Conservation (phyloP, 805 yeast genomes). For the Kodamaea kakaduensis region DNA sequence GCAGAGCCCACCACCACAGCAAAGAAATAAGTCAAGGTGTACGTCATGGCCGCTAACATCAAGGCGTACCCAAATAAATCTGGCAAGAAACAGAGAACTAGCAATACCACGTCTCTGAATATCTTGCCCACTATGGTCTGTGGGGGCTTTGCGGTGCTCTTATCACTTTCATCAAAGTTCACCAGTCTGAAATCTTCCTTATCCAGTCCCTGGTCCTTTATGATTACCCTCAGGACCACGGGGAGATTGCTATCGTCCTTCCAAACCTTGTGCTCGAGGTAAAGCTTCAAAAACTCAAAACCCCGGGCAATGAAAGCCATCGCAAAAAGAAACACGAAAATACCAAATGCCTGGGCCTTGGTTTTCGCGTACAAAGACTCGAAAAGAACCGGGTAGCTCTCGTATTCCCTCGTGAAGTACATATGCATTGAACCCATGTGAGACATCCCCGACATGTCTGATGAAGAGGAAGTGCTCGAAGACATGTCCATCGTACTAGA, state of each 20-base stretch:
- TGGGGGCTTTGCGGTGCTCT: not conserved
- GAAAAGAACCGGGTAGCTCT: conserved; percentile 62
- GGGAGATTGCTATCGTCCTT: conserved; percentile 33
- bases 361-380: conserved; percentile 47
- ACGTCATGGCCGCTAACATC: conserved; percentile 79
- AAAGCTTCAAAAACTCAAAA: conserved; percentile 53
- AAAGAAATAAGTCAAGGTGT: conserved; percentile 62
- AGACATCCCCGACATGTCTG: conserved; percentile 14
- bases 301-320: conserved; percentile 59
- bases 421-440: conserved; percentile 49
- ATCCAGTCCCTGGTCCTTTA: conserved; percentile 1
- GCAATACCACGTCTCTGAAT: conserved; percentile 52
- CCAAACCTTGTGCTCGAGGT: conserved; percentile 66
- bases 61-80: conserved; percentile 66
- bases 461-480: conserved; percentile 1
- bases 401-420: conserved; percentile 49
- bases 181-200: conserved; percentile 7
- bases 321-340: conserved; percentile 57
- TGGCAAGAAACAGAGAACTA: conserved; percentile 53
- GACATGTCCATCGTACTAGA: conserved; percentile 9
- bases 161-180: conserved; percentile 5
- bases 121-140: conserved; percentile 14
- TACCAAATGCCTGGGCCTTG: conserved; percentile 68
- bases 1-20: conserved; percentile 69
- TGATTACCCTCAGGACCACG: conserved; percentile 2